These are phyloP conservation scores for Xylariales sp. DNA, from an alignment of 2,329 filamentous ascomycete species.

Conservation along the genomic window DNA sequence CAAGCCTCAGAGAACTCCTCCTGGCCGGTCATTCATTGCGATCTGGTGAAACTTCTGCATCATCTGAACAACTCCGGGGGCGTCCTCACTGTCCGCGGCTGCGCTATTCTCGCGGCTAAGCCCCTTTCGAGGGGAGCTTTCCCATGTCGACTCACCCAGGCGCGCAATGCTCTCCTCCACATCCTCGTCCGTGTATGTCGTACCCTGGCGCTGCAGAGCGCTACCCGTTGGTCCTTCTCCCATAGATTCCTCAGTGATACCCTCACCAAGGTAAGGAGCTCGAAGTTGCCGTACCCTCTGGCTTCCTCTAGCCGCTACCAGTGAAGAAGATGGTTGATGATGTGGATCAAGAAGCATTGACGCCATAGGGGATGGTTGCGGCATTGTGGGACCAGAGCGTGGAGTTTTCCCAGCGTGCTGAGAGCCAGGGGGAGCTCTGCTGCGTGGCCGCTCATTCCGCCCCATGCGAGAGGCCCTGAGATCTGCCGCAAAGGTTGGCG, in stretches of 20 bases:
- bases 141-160: constrained; percentile 57
- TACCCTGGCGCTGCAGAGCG: constrained; percentile 28
- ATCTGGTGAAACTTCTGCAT: constrained; percentile 57
- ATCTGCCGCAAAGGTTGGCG: constrained; percentile 53
- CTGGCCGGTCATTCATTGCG: constrained; percentile 42
- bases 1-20: constrained; percentile 30
- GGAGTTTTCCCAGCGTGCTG: constrained; percentile 33
- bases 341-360: constrained; percentile 73
- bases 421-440: constrained; percentile 29
- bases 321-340: constrained; percentile 59
- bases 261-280: constrained; percentile 41
- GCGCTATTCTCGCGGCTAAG: constrained; percentile 50
- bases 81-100: constrained; percentile 36
- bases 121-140: constrained; percentile 48
- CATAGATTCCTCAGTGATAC: constrained; percentile 51
- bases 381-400: constrained; percentile 38
- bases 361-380: constrained; percentile 62
- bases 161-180: constrained; percentile 46
- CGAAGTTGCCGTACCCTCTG: constrained; percentile 40
- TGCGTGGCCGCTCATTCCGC: constrained; percentile 40
- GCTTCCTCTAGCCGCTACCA: constrained; percentile 39
- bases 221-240: constrained; percentile 40
- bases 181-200: constrained; percentile 54
- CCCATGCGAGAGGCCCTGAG: constrained; percentile 47
- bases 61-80: constrained; percentile 52